phyloP scores from a whole-genome alignment of 129 eudicot species.

The sunflower (Helianthus annuus) region DNA sequence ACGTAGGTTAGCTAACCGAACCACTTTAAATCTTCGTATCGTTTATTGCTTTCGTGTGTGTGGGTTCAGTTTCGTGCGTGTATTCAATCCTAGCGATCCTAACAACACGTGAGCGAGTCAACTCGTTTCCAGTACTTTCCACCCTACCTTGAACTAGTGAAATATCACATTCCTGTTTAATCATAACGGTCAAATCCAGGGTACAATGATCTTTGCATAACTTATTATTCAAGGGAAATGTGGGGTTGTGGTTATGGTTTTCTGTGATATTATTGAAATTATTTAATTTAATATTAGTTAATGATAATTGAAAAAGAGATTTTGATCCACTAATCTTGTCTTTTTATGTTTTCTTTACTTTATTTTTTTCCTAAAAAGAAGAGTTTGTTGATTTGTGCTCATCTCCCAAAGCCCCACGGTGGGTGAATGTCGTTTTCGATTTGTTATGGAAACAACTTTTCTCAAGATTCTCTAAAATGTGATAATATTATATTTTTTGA shows the following conservation, averaged over 20 bases:
- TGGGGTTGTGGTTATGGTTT: conserved; percentile 18
- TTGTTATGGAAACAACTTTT: conserved; percentile 7
- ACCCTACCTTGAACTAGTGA: not conserved
- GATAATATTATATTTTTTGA: not conserved
- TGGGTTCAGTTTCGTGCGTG: too few species aligned
- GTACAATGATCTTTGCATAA: not conserved
- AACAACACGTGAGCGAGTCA: too few species aligned
- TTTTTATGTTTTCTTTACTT: conserved; percentile 14
- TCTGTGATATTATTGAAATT: conserved; percentile 1
- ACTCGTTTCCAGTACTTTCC: too few species aligned
- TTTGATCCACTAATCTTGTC: conserved; percentile 23
- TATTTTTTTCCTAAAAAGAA: conserved; percentile 23
- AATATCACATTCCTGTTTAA: not conserved
- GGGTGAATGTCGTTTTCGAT: conserved; percentile 27
- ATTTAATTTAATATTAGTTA: not conserved
- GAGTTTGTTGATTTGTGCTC: conserved; percentile 19
- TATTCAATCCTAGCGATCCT: too few species aligned
- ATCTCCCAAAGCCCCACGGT: conserved; percentile 35
- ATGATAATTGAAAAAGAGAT: not conserved
- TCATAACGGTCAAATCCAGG: not conserved
- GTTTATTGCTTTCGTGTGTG: too few species aligned
- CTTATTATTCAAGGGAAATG: not conserved
- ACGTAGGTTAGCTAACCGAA: too few species aligned
- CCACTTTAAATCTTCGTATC: too few species aligned
- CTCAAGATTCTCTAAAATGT: not conserved